Percentiles rank a stretch among this genome's conserved stretches.
phyloP scores from a whole-genome alignment of 768 basidiomycete species.

The Boletus sp. region DNA sequence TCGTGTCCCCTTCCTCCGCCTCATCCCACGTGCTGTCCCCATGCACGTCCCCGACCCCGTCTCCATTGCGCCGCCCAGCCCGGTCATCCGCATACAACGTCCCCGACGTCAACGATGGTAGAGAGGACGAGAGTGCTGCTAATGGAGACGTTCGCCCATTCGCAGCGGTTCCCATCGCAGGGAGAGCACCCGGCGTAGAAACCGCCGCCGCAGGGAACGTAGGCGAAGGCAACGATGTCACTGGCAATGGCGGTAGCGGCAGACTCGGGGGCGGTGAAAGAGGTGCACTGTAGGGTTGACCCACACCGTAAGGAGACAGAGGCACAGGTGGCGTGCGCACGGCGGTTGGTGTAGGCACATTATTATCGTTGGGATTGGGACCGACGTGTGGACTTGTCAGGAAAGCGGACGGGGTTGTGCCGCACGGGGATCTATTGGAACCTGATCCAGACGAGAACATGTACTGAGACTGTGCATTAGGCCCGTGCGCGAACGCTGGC shows the following conservation, averaged over 20 bases:
- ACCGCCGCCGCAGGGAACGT: background rate
- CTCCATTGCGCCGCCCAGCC: background rate
- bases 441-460: conserved; percentile 15
- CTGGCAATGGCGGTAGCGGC: conserved; percentile 21
- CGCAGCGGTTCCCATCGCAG: conserved; percentile 2
- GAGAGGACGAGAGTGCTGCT: conserved; percentile 3
- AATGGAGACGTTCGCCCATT: conserved; percentile 20
- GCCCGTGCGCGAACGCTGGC: conserved; percentile 9
- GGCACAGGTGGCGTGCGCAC: conserved; percentile 7
- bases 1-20: conserved; percentile 17
- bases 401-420: background rate
- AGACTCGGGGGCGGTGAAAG: conserved; percentile 25
- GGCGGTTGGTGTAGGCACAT: background rate
- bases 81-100: background rate
- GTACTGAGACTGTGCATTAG: conserved; percentile 13
- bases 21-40: conserved; percentile 1
- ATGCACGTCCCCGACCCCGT: background rate
- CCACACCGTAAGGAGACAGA: background rate
- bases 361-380: background rate
- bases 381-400: background rate
- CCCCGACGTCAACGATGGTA: conserved; percentile 8
- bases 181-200: background rate
- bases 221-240: conserved; percentile 14
- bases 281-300: conserved; percentile 6
- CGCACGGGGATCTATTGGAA: conserved; percentile 6